Evolutionary conservation across 2,329 filamentous ascomycete species (phyloP).

Genomic region (Colletotrichum musicola): DNA sequence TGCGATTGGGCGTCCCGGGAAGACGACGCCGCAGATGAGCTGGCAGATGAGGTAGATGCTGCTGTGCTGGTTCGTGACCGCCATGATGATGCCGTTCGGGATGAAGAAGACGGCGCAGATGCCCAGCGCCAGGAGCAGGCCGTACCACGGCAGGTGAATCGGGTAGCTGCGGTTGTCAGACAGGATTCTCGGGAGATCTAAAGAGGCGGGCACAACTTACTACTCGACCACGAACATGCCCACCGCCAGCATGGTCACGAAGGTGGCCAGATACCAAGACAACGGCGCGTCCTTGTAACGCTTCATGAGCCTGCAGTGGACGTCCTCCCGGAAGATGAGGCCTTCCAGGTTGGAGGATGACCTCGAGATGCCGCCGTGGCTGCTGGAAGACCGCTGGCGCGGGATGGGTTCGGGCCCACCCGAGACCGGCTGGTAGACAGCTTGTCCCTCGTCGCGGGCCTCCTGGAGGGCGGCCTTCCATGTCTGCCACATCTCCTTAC

Average conservation of each 20-base stretch:
- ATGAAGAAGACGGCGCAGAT: slow-evolving; percentile 89
- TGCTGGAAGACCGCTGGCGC: slow-evolving; percentile 24
- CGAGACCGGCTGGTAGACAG: slow-evolving; percentile 66
- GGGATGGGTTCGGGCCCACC: slow-evolving; percentile 41
- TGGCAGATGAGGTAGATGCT: slow-evolving; percentile 90
- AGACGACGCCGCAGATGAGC: slow-evolving; percentile 83
- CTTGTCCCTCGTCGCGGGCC: slow-evolving; percentile 63
- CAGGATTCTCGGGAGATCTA: not conserved
- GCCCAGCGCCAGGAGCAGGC: slow-evolving; percentile 80
- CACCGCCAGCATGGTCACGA: slow-evolving; percentile 80
- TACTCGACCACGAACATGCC: slow-evolving; percentile 90
- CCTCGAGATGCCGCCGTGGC: slow-evolving; percentile 45
- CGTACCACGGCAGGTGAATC: slow-evolving; percentile 88
- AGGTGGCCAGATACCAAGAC: slow-evolving; percentile 83
- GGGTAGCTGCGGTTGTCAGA: slow-evolving; percentile 70
- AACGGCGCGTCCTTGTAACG: slow-evolving; percentile 85
- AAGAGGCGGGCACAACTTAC: slow-evolving; percentile 58
- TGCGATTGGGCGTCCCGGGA: slow-evolving; percentile 86
- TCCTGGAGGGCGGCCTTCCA: slow-evolving; percentile 79
- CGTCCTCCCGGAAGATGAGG: slow-evolving; percentile 79
- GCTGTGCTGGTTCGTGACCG: slow-evolving; percentile 89
- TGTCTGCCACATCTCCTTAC: slow-evolving; percentile 83
- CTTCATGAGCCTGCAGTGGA: slow-evolving; percentile 87
- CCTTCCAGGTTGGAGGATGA: slow-evolving; percentile 61
- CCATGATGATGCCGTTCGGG: slow-evolving; percentile 93